These are phyloP conservation scores for Mollisiaceae sp. DNA, from an alignment of 2,329 filamentous ascomycete genomes.

Conservation along the genomic window DNA sequence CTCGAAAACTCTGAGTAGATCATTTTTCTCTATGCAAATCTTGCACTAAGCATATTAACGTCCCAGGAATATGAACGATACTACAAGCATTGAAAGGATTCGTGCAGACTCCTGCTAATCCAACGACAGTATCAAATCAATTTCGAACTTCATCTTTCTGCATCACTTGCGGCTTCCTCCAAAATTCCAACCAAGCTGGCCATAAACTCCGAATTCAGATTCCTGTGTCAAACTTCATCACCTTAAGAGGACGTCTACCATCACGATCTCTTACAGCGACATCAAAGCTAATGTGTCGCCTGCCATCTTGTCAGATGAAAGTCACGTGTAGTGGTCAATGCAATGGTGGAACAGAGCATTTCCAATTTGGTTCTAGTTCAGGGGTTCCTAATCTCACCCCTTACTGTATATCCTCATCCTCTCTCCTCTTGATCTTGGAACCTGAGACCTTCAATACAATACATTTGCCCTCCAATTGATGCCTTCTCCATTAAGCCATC, in stretches of 20 bases:
- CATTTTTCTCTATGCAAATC: no score
- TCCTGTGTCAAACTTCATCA: neutral
- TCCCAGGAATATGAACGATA: neutral
- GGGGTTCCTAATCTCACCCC: no score
- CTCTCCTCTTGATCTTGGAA: no score
- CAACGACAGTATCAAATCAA: neutral
- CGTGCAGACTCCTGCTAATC: neutral
- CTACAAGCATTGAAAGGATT: neutral
- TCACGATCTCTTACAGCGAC: neutral
- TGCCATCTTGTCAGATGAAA: no score
- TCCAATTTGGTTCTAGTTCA: no score
- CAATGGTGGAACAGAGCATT: no score
- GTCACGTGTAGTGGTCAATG: no score
- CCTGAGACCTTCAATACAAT: no score
- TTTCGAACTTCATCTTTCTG: neutral
- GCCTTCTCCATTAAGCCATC: no score
- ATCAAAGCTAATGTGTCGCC: constrained; percentile 2
- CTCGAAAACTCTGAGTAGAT: no score
- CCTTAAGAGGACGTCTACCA: neutral
- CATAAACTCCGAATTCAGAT: neutral
- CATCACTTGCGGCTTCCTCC: neutral
- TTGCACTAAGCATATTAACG: neutral
- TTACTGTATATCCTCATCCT: no score
- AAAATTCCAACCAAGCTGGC: neutral
- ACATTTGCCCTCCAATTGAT: no score